Percentiles rank a stretch among this genome's conserved stretches.
These are phyloP conservation scores for Pochonia chlamydosporia DNA, from an alignment of 2,329 filamentous ascomycete species.

Conservation along the genomic window DNA sequence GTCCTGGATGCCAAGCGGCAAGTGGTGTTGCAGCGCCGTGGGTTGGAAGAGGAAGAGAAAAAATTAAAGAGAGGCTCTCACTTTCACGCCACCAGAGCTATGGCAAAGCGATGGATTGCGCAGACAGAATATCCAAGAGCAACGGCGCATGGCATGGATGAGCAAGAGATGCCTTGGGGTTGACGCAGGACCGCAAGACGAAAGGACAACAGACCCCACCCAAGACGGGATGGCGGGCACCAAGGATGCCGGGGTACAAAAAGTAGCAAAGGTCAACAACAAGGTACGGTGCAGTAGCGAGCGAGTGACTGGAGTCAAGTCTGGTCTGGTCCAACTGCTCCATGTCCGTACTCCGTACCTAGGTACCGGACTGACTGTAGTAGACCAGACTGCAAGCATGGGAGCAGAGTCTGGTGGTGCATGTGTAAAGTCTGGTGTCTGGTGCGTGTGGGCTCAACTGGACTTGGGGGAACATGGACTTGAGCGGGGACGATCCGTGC, in stretches of 20 bases:
- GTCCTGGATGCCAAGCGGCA: neutral
- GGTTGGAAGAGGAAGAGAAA: neutral
- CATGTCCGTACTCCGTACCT: no score
- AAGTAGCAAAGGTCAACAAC: slow-evolving; percentile 23
- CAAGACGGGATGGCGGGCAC: slow-evolving; percentile 14
- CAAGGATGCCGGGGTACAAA: slow-evolving; percentile 19
- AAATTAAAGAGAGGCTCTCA: slow-evolving; percentile 1
- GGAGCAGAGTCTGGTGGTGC: no score
- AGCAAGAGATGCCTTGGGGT: neutral
- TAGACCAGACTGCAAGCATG: no score
- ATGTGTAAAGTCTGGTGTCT: no score
- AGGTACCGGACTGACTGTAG: no score
- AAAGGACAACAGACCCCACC: slow-evolving; percentile 10
- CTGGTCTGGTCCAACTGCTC: no score
- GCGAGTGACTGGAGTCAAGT: no score
- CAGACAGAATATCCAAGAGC: neutral
- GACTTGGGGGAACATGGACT: neutral
- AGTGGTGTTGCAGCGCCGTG: neutral
- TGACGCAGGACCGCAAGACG: neutral
- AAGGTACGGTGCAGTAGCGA: slow-evolving; percentile 20
- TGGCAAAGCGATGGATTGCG: slow-evolving; percentile 1
- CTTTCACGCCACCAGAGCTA: slow-evolving; percentile 2
- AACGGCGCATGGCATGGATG: neutral
- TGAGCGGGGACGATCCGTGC: slow-evolving; percentile 7
- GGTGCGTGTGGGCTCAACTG: no score